Conservation (phyloP, 148 eudicot species). For the Limonium bicolor region DNA sequence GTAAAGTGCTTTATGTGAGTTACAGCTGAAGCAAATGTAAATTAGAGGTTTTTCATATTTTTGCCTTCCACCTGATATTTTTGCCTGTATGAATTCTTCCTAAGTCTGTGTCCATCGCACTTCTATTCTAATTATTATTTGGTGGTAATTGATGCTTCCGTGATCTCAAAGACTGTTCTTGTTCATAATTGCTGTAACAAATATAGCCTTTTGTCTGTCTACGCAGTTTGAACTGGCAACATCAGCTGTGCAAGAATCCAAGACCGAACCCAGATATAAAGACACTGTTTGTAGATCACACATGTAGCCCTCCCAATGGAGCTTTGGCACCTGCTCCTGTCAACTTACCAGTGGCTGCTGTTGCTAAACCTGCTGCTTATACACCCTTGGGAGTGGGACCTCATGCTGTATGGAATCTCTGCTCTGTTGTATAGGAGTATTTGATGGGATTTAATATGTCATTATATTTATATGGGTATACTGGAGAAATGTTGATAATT, state of each 20-base stretch:
- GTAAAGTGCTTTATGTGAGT: no score
- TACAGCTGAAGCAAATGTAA: no score
- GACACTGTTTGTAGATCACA: slow-evolving; percentile 41
- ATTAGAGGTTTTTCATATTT: no score
- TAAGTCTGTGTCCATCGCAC: no score
- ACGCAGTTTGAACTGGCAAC: slow-evolving; percentile 48
- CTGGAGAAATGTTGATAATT: no score
- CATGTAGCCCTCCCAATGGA: slow-evolving; percentile 31
- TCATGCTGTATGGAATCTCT: slow-evolving; percentile 56
- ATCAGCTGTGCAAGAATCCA: slow-evolving; percentile 39
- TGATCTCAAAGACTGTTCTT: not conserved
- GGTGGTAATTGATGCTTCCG: not conserved
- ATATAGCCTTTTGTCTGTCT: not conserved
- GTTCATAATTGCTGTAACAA: not conserved
- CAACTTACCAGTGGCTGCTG: slow-evolving; percentile 15
- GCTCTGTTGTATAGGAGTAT: no score
- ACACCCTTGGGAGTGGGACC: slow-evolving; percentile 39
- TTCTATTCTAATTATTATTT: not conserved
- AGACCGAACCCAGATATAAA: slow-evolving; percentile 37
- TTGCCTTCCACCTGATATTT: no score
- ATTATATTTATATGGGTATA: no score
- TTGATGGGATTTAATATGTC: no score
- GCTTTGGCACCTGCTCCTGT: slow-evolving; percentile 29
- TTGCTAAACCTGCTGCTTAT: slow-evolving; percentile 27
- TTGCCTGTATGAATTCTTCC: no score